phyloP scores from a whole-genome alignment of 331 rosid species.

The Rosa hybrid region DNA sequence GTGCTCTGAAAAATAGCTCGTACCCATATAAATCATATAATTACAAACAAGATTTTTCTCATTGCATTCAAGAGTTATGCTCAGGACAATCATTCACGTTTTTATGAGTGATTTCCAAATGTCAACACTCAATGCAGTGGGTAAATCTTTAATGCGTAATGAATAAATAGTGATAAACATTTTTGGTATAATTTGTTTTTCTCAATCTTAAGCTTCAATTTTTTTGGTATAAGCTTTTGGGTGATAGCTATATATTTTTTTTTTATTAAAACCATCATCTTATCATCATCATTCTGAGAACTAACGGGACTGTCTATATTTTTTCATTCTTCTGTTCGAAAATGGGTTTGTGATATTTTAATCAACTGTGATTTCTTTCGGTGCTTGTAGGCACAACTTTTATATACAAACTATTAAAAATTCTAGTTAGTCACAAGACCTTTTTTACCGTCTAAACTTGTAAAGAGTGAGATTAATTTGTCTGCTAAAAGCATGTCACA shows the following conservation, averaged over 20 bases:
- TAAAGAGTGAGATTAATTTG: neutral
- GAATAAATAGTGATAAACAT: no score
- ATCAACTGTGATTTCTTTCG: neutral
- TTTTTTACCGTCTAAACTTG: neutral
- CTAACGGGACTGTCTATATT: neutral
- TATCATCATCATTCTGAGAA: neutral
- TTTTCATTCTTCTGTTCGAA: neutral
- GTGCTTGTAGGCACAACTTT: neutral
- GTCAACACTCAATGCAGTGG: no score
- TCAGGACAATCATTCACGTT: no score
- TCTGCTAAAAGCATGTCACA: constrained; percentile 3
- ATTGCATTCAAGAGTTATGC: no score
- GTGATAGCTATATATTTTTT: neutral
- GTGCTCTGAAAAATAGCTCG: no score
- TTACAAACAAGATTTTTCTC: no score
- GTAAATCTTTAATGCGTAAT: no score
- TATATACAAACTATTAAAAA: neutral
- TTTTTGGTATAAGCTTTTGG: neutral
- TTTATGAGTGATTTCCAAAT: no score
- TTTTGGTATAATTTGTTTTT: no score
- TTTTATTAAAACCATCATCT: neutral
- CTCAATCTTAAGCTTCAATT: neutral
- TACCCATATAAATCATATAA: no score
- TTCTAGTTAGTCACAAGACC: neutral
- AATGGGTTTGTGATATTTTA: neutral